Base-by-base conservation (phyloP, 2,329 filamentous ascomycete genomes). In the Alternaria gaisen region DNA sequence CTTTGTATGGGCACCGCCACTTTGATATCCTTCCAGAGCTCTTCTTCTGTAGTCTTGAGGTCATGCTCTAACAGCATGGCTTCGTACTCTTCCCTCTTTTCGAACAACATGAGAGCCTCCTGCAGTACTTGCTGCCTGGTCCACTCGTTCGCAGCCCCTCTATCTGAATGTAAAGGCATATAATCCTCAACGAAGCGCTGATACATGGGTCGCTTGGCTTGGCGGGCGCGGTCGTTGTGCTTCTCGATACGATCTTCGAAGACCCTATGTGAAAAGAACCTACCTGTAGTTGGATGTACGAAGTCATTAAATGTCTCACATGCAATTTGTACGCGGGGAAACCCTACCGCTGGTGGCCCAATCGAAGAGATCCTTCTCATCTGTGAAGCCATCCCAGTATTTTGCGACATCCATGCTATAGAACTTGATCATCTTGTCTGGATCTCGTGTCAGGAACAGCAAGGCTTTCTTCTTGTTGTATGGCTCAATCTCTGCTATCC, bases 401-500 rank as follows among this genome's bases (percentile, higher is more conserved):
- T 64, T 75, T 6, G 77, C 72, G 1, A 72, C 64, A 16, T 86
- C 80, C 16, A 94, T 78, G 0, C 87, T 88, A 0, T 93, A 82
- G 67, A 94, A 92, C 0, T 76, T 52, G 14, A 94, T 81, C 0
- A 89, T 83, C 16, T 82, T 70, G 1, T 65, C 65, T 0, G 90
- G 87, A 11, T 90, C 82, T 1, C 76, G 76, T 0, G 88, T 88
- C 0, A 94, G 81, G 14, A 87, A 82, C 1, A 94, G 70, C 58
- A 85, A 85, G 48, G 87, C 80, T 58, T 82, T 82, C 60, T 86
- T 87, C 61, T 81, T 83, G 72, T 92, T 81, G 3, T 80, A 64
- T 0, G 73, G 63, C 69, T 94, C 91, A 34, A 93, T 87, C 72
- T 92, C 89, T 4, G 85, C 83, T 16, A 94, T 84, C 0, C 90